Evolutionary conservation across 306 rosid species (phyloP).

Genomic region (Carpinus viminea): DNA sequence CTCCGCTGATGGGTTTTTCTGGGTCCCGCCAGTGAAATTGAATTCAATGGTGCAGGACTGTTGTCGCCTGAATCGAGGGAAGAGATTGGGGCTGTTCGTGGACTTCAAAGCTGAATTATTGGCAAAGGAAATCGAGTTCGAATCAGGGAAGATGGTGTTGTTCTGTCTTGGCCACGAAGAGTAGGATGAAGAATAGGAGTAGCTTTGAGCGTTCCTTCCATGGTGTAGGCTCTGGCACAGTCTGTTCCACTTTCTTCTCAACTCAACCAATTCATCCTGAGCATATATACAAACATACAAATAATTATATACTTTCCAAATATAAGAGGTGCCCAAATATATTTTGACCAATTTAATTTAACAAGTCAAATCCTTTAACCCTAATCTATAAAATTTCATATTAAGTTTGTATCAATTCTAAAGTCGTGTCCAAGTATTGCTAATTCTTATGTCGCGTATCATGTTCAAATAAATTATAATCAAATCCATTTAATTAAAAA

Average conservation of each 20-base stretch:
- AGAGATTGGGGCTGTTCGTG: constrained; percentile 40
- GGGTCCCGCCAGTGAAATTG: constrained; percentile 54
- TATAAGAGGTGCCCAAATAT: too few relatives aligned
- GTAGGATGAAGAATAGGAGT: constrained; percentile 51
- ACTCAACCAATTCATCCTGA: constrained; percentile 59
- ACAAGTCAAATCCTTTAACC: too few relatives aligned
- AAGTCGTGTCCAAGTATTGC: too few relatives aligned
- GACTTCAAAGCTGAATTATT: constrained; percentile 50
- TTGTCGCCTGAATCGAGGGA: constrained; percentile 63
- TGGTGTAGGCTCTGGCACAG: constrained; percentile 68
- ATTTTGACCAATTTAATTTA: too few relatives aligned
- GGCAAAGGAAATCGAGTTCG: constrained; percentile 60
- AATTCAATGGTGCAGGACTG: constrained; percentile 86
- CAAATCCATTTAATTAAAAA: too few relatives aligned
- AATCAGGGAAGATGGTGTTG: constrained; percentile 47
- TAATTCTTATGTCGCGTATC: too few relatives aligned
- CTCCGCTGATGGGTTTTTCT: constrained; percentile 39
- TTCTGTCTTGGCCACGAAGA: constrained; percentile 62
- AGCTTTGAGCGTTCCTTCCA: constrained; percentile 48
- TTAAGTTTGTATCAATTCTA: too few relatives aligned
- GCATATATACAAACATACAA: not conserved
- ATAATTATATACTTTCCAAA: too few relatives aligned
- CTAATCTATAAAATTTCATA: too few relatives aligned
- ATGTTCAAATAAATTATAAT: too few relatives aligned
- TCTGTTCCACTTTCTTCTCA: constrained; percentile 78